Conservation (phyloP, 495 filamentous ascomycete species). For the Neurospora hispaniola region DNA sequence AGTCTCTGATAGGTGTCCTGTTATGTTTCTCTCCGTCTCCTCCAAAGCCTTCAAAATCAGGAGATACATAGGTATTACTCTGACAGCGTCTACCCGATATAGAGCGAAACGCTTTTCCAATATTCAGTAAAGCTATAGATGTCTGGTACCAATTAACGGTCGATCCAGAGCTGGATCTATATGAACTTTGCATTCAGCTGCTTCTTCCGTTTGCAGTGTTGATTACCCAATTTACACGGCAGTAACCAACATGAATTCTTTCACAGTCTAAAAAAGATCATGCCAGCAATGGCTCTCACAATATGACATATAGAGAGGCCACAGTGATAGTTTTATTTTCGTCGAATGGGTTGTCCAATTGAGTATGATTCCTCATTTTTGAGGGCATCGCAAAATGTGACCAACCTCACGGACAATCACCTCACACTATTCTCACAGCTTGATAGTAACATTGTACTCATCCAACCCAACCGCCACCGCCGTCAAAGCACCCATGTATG, state of each 20-base stretch:
- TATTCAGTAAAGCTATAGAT: no score
- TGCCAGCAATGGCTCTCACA: no score
- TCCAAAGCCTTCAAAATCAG: no score
- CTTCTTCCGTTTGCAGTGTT: background rate
- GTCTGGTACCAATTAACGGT: no score
- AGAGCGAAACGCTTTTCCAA: no score
- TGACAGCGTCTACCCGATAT: no score
- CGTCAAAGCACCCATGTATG: constrained; percentile 58
- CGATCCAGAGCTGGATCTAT: background rate
- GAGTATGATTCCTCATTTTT: no score
- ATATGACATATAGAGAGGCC: no score
- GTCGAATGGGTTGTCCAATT: background rate
- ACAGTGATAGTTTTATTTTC: background rate
- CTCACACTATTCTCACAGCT: constrained; percentile 36
- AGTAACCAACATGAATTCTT: background rate
- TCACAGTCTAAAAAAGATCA: background rate
- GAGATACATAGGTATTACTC: no score
- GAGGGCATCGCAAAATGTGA: background rate
- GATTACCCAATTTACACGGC: background rate
- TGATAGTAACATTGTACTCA: constrained; percentile 61
- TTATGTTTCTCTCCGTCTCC: no score
- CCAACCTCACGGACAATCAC: background rate
- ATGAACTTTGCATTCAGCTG: background rate
- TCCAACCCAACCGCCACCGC: constrained; percentile 62
- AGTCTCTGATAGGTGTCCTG: no score